Evolutionary conservation across 2,329 filamentous ascomycete genomes (phyloP).

Genomic region (Cercospora janseana): DNA sequence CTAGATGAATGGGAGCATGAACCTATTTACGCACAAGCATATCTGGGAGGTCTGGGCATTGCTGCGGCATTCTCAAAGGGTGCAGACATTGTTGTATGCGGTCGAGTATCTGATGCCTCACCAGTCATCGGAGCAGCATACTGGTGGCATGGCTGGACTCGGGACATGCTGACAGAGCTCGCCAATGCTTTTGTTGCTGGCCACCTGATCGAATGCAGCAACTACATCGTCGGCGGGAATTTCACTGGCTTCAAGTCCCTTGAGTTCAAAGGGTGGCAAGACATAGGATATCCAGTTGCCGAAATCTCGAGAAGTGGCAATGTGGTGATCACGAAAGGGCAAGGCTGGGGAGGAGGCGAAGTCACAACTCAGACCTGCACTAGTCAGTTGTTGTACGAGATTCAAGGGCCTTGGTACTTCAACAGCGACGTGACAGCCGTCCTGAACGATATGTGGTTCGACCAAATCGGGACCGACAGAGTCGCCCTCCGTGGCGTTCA

Average conservation of each 20-base stretch:
- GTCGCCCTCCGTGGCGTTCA: conserved; percentile 50
- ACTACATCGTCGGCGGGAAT: conserved; percentile 46
- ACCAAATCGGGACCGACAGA: conserved; percentile 51
- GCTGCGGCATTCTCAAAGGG: conserved; percentile 43
- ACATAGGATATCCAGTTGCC: conserved; percentile 43
- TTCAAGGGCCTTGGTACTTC: conserved; percentile 57
- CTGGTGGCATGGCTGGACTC: conserved; percentile 48
- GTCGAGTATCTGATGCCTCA: conserved; percentile 46
- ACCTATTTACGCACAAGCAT: conserved; percentile 40
- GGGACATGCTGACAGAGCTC: conserved; percentile 41
- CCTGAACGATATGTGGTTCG: conserved; percentile 52
- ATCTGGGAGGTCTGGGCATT: conserved; percentile 47
- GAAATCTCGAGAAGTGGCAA: conserved; percentile 39
- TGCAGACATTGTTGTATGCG: conserved; percentile 48
- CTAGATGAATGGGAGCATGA: conserved; percentile 38
- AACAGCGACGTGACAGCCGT: conserved; percentile 58
- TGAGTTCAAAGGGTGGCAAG: conserved; percentile 41
- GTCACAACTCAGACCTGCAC: conserved; percentile 52
- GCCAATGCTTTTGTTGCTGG: conserved; percentile 46
- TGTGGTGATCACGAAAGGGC: conserved; percentile 41
- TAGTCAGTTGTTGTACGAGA: conserved; percentile 55
- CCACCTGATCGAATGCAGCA: conserved; percentile 46
- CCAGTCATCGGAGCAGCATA: conserved; percentile 46
- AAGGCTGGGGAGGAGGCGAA: conserved; percentile 38
- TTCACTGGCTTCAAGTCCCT: conserved; percentile 46